Conservation (phyloP, 495 filamentous ascomycete genomes). For the Neurospora cerealis region DNA sequence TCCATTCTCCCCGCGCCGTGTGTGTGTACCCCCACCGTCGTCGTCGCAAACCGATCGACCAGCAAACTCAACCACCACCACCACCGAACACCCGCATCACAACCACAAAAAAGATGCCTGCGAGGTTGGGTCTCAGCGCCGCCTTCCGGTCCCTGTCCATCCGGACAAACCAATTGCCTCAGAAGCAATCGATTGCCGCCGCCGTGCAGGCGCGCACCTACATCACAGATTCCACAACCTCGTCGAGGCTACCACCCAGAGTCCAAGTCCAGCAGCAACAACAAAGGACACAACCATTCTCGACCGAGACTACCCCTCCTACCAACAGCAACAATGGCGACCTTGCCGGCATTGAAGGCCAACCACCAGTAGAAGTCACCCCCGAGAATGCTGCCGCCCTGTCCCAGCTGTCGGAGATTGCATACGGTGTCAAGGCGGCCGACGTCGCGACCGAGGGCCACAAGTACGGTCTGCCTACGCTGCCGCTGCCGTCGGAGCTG, state of each 20-base stretch:
- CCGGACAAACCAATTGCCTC: conserved; percentile 39
- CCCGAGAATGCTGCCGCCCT: conserved; percentile 28
- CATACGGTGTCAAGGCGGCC: conserved; percentile 21
- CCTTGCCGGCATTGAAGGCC: conserved; percentile 8
- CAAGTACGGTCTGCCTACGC: conserved; percentile 64
- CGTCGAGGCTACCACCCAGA: conserved; percentile 5
- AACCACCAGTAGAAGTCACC: conserved; percentile 12
- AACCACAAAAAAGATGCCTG: conserved; percentile 31
- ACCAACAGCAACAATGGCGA: conserved; percentile 1
- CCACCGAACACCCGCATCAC: conserved; percentile 4
- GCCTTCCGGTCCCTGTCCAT: conserved; percentile 35
- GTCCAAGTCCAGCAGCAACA: neutral
- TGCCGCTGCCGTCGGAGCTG: conserved; percentile 48
- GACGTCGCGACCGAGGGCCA: conserved; percentile 40
- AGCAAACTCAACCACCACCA: neutral
- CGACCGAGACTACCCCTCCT: conserved; percentile 3
- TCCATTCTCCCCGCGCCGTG: neutral
- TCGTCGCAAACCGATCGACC: neutral
- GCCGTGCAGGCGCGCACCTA: conserved; percentile 37
- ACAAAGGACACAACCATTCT: neutral
- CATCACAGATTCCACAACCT: neutral
- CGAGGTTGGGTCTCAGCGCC: conserved; percentile 36
- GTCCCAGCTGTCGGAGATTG: conserved; percentile 22
- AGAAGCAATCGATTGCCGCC: conserved; percentile 56
- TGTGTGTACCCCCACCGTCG: neutral